Base-by-base conservation (phyloP, 129 eudicot species). In the Chrysanthemum makinoi region DNA sequence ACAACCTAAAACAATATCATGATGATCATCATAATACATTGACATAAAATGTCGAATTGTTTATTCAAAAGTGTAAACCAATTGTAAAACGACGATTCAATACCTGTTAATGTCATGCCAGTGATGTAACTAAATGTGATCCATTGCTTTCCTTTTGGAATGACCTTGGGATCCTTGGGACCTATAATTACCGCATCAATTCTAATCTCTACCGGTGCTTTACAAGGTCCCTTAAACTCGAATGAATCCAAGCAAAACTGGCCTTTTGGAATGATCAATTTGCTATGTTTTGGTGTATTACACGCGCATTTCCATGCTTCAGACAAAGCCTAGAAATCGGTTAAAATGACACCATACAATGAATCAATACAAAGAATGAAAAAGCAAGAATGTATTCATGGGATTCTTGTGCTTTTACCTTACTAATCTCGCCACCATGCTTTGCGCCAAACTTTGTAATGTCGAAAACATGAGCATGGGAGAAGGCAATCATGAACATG, bases 111-210 rank as follows among this genome's bases (percentile, higher is more conserved):
- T 17, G 78, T 81, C 60, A 89, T 67, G 22, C 65, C 46, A 10
- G 79, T 60, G 47, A 89, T 56, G 64, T 77, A 72, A 10, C 83
- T 72, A 35, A 89, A 54, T 2, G 83, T 84, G 59, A 89, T 68
- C 96, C 91, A 89, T 39, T 87, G 83, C 15, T 48, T 30, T 12
- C 83, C 83, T 74, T 74, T 70, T 0, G 83, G 83, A 70, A 80
- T 80, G 30, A 47, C 61, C 3, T 10, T 6, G 6, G 83, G 83
- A 64, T 80, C 83, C 35, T 74, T 68, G 0, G 83, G 83, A 54
- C 68, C 83, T 46, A 72, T 63, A 30, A 80, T 54, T 6, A 52
- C 30, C 30, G 68, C 83, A 59, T 80, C 83, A 64, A 80, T 74
- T 51, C 24, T 47, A 50, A 80, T 66, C 69, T 75, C 80, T 2